A percentile compares a stretch with the other conserved stretches of the same genome.
Conservation (phyloP, 2,329 filamentous ascomycete genomes). For the Epichloe gansuensis region DNA sequence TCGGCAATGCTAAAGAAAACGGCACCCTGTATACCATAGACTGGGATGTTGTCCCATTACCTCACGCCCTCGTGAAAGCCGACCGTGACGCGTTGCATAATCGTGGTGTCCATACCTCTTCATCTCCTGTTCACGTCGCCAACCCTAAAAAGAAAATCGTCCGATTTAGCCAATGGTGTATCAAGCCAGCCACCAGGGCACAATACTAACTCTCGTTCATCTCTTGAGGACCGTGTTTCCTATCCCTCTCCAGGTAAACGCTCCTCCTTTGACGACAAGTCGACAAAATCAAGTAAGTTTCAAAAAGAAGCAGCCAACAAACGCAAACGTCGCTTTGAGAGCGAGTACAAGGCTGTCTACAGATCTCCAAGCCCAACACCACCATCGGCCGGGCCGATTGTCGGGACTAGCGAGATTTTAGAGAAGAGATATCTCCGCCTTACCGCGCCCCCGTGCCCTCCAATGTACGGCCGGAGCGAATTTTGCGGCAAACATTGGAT, state of each 20-base stretch:
- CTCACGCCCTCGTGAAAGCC: conserved; percentile 68
- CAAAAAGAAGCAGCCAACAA: conserved; percentile 74
- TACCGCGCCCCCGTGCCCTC: conserved; percentile 77
- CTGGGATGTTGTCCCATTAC: conserved; percentile 74
- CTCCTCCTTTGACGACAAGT: conserved; percentile 31
- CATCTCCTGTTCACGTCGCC: conserved; percentile 16
- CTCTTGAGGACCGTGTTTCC: conserved; percentile 66
- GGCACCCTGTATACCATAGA: conserved; percentile 61
- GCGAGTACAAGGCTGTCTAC: conserved; percentile 44
- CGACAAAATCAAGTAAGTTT: conserved; percentile 68
- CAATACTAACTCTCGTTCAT: conserved; percentile 46
- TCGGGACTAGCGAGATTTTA: conserved; percentile 71
- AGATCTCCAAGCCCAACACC: conserved; percentile 45
- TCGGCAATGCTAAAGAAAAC: conserved; percentile 67
- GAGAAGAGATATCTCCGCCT: conserved; percentile 94
- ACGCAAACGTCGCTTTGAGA: conserved; percentile 77
- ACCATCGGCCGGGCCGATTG: conserved; percentile 56
- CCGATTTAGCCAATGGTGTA: conserved; percentile 45
- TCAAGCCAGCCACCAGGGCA: conserved; percentile 58
- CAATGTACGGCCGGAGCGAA: conserved; percentile 69
- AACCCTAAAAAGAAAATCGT: conserved; percentile 64
- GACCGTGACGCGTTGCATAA: conserved; percentile 46
- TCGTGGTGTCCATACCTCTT: conserved; percentile 17
- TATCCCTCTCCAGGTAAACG: conserved; percentile 37
- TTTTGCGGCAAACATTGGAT: conserved; percentile 76